Conservation (phyloP, 2,329 filamentous ascomycete species). For the Diaporthe ilicicola region DNA sequence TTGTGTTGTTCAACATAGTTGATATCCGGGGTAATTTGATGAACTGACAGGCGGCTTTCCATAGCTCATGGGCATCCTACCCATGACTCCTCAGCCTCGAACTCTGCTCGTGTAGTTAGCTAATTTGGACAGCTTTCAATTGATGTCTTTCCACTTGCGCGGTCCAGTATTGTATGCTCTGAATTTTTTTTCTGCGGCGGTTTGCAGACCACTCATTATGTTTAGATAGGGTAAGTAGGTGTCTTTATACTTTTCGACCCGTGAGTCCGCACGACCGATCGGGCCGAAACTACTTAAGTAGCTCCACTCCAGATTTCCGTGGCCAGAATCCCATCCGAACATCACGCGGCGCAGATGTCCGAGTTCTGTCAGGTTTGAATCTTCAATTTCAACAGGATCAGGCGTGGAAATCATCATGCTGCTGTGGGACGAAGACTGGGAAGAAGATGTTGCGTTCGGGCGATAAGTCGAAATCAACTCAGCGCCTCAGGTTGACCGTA, state of each 20-base stretch:
- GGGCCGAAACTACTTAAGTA: not conserved
- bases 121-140: no score
- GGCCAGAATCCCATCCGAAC: not conserved
- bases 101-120: not conserved
- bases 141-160: no score
- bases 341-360: not conserved
- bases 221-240: no score
- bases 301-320: not conserved
- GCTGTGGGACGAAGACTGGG: not conserved
- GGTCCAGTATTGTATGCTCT: no score
- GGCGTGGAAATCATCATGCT: not conserved
- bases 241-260: not conserved
- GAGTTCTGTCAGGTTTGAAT: not conserved
- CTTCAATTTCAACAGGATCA: not conserved
- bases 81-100: not conserved
- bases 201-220: no score
- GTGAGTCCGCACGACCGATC: not conserved
- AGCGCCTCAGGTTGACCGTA: not conserved
- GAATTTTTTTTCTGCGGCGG: no score
- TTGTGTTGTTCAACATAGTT: not conserved
- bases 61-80: no score
- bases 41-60: not conserved
- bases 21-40: not conserved
- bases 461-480: not conserved
- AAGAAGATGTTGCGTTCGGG: not conserved